These are phyloP conservation scores for Globisporangium splendens DNA, from an alignment of 352 stramenopile genomes.

Conservation along the genomic window DNA sequence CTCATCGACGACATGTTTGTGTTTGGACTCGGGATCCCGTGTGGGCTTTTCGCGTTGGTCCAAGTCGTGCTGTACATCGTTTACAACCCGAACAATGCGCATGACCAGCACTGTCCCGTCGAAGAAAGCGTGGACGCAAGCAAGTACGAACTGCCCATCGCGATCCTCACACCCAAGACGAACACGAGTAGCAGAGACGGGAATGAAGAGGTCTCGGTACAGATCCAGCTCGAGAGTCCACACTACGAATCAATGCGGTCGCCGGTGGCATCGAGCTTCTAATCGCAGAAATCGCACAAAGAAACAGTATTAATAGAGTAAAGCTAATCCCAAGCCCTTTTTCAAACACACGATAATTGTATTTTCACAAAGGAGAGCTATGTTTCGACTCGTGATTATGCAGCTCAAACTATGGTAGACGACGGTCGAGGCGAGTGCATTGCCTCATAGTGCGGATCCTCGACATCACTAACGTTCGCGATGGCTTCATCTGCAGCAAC, in stretches of 20 bases:
- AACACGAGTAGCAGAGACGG: not conserved
- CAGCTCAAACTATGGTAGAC: not conserved
- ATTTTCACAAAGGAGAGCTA: too few relatives aligned
- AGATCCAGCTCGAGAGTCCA: not conserved
- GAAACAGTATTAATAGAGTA: too few relatives aligned
- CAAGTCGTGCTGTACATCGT: conserved; percentile 42
- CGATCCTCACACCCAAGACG: not conserved
- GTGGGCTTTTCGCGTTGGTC: conserved; percentile 22
- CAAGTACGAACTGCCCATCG: not conserved
- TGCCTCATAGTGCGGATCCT: not conserved
- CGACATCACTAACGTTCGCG: not conserved
- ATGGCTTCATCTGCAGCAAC: not conserved
- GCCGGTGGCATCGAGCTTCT: not conserved
- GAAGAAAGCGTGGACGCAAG: not conserved
- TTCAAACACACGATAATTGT: not conserved
- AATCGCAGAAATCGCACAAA: not conserved
- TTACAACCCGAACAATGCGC: conserved; percentile 7
- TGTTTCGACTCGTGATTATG: not conserved
- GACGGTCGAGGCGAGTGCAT: not conserved
- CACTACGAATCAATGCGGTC: not conserved
- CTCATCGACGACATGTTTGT: conserved; percentile 34
- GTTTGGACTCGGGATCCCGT: conserved; percentile 24
- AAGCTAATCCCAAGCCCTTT: not conserved
- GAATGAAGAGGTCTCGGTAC: not conserved
- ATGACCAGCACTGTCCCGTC: not conserved